These are phyloP conservation scores for Trichosporon ovoides DNA, from an alignment of 1,284 basidiomycete species.

Conservation along the genomic window DNA sequence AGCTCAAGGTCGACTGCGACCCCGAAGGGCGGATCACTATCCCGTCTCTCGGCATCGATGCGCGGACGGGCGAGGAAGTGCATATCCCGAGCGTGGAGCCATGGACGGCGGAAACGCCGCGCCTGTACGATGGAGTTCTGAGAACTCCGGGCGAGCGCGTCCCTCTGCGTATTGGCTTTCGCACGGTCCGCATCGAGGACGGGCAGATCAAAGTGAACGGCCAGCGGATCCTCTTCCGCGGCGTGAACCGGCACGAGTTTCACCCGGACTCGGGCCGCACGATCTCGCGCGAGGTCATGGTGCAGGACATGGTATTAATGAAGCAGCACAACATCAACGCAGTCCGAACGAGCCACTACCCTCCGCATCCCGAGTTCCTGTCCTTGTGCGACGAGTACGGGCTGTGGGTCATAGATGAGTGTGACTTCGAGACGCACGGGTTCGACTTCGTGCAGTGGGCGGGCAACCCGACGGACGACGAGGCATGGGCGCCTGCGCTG, in stretches of 20 bases:
- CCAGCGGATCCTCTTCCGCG: slow-evolving; percentile 15
- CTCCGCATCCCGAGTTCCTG: slow-evolving; percentile 20
- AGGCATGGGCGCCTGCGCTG: slow-evolving; percentile 11
- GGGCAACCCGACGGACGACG: slow-evolving; percentile 15
- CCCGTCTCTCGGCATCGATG: slow-evolving; percentile 21
- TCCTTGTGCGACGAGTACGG: slow-evolving; percentile 24
- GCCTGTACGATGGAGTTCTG: slow-evolving; percentile 14
- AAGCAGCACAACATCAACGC: slow-evolving; percentile 25
- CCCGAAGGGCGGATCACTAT: slow-evolving; percentile 16
- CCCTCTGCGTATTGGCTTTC: slow-evolving; percentile 17
- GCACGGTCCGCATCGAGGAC: slow-evolving; percentile 17
- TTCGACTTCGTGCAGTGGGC: slow-evolving; percentile 16
- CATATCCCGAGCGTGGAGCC: slow-evolving; percentile 9
- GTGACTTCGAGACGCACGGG: slow-evolving; percentile 23
- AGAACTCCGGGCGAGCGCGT: slow-evolving; percentile 12
- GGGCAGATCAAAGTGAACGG: slow-evolving; percentile 21
- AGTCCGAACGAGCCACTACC: slow-evolving; percentile 19
- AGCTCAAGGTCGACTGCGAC: slow-evolving; percentile 21
- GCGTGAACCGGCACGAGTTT: slow-evolving; percentile 24
- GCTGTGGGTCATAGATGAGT: slow-evolving; percentile 25
- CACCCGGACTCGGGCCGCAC: slow-evolving; percentile 14
- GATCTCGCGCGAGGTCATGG: slow-evolving; percentile 14
- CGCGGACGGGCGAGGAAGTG: slow-evolving; percentile 9
- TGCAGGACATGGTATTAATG: slow-evolving; percentile 21
- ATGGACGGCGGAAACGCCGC: slow-evolving; percentile 22